Conservation (phyloP, 306 rosid genomes). For the Parietaria judaica region DNA sequence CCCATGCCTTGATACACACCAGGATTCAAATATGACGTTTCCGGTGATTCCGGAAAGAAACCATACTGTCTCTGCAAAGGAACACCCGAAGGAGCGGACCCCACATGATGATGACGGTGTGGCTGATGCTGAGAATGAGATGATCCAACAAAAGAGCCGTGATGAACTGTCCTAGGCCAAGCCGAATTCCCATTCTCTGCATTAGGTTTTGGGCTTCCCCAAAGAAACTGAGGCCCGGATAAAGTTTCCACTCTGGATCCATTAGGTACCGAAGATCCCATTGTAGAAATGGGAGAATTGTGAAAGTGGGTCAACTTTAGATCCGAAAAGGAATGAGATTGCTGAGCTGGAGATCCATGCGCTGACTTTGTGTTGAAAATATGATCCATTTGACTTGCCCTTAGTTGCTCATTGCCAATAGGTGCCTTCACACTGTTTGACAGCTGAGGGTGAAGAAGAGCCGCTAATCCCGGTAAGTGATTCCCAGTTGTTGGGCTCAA, state of each 20-base stretch:
- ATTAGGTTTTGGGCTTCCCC: constrained; percentile 82
- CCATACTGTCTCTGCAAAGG: constrained; percentile 60
- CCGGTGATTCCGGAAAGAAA: constrained; percentile 72
- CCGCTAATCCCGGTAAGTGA: constrained; percentile 69
- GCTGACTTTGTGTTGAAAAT: constrained; percentile 39
- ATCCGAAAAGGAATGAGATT: constrained; percentile 62
- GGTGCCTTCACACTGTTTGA: constrained; percentile 63
- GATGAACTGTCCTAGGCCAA: constrained; percentile 50
- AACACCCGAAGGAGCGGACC: constrained; percentile 89
- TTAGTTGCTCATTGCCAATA: constrained; percentile 65
- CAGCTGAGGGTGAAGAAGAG: constrained; percentile 60
- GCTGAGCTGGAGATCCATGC: constrained; percentile 53
- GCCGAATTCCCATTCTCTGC: constrained; percentile 45
- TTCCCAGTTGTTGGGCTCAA: constrained; percentile 52
- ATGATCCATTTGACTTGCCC: constrained; percentile 41
- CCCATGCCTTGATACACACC: constrained; percentile 49
- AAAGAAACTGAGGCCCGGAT: constrained; percentile 87
- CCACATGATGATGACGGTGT: constrained; percentile 66
- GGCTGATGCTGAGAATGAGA: constrained; percentile 20
- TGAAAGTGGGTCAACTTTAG: constrained; percentile 43
- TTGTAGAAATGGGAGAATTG: constrained; percentile 44
- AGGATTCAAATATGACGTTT: constrained; percentile 47
- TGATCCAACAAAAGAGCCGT: constrained; percentile 51
- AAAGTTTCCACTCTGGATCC: constrained; percentile 66
- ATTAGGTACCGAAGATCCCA: constrained; percentile 48